phyloP scores from a whole-genome alignment of 768 basidiomycete genomes.

The Solioccasus polychromus region DNA sequence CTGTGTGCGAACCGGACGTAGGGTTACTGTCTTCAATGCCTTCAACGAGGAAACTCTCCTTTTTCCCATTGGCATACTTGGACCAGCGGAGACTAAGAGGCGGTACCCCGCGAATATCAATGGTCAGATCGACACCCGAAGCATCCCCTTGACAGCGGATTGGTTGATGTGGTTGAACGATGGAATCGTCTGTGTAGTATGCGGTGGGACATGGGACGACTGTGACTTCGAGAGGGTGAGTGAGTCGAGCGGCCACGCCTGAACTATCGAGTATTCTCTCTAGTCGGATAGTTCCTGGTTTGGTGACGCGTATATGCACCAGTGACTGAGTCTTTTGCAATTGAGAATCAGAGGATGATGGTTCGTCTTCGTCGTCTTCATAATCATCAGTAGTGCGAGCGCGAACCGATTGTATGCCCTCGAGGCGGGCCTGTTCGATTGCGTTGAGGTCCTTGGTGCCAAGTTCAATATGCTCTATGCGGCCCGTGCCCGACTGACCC shows the following conservation, averaged over 20 bases:
- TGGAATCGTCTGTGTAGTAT: conserved; percentile 49
- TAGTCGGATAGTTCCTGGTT: conserved; percentile 73
- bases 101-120: conserved; percentile 70
- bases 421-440: conserved; percentile 59
- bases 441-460: conserved; percentile 61
- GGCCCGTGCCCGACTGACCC: conserved; percentile 37
- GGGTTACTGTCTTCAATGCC: conserved; percentile 68
- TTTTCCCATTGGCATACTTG: conserved; percentile 60
- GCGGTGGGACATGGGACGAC: conserved; percentile 83
- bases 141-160: conserved; percentile 72
- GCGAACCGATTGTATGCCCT: conserved; percentile 46
- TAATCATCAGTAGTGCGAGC: conserved; percentile 54
- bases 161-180: conserved; percentile 36
- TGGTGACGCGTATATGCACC: conserved; percentile 65
- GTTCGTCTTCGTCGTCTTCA: conserved; percentile 51
- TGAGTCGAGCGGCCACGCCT: conserved; percentile 71
- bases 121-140: conserved; percentile 50
- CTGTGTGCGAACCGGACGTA: conserved; percentile 27
- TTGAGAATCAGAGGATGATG: conserved; percentile 35
- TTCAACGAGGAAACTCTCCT: conserved; percentile 76
- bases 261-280: conserved; percentile 71
- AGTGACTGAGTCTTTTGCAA: conserved; percentile 77
- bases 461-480: conserved; percentile 54
- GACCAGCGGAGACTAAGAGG: conserved; percentile 78
- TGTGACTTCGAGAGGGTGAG: conserved; percentile 57